These are phyloP conservation scores for Echium plantagineum DNA, from an alignment of 257 asterid species.

Conservation along the genomic window DNA sequence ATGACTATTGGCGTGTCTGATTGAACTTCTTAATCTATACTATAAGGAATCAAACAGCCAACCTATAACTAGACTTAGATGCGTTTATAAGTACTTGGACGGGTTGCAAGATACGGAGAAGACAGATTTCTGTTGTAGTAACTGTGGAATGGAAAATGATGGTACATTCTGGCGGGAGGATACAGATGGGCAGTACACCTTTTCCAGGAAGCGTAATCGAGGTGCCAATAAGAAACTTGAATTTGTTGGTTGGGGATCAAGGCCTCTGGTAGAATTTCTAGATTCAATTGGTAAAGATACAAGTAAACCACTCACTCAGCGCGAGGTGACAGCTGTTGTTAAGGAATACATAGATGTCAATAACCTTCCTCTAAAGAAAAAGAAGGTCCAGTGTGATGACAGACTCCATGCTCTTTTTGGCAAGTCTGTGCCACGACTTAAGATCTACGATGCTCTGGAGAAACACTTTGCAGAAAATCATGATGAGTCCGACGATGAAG, in stretches of 20 bases:
- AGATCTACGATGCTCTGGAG: constrained; percentile 52
- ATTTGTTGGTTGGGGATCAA: constrained; percentile 78
- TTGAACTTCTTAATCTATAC: background rate
- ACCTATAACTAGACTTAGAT: background rate
- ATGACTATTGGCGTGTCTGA: background rate
- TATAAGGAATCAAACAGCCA: background rate
- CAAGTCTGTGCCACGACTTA: constrained; percentile 41
- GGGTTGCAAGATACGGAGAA: background rate
- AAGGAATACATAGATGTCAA: constrained; percentile 43
- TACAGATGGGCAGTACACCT: constrained; percentile 17
- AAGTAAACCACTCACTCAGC: constrained; percentile 30
- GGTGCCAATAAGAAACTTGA: constrained; percentile 38
- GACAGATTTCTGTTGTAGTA: background rate
- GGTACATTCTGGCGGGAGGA: constrained; percentile 59
- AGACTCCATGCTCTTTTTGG: constrained; percentile 58
- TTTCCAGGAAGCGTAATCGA: constrained; percentile 50
- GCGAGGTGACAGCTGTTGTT: constrained; percentile 43
- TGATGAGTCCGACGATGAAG: constrained; percentile 53
- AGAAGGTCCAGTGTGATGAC: constrained; percentile 57
- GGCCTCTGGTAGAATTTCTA: constrained; percentile 73
- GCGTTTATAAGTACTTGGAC: background rate
- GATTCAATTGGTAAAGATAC: constrained; percentile 62
- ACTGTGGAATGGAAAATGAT: constrained; percentile 35
- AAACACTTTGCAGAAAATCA: constrained; percentile 73
- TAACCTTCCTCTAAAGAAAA: constrained; percentile 60